These are phyloP conservation scores for Starmerella bombi DNA, from an alignment of 805 yeast species.

Conservation along the genomic window DNA sequence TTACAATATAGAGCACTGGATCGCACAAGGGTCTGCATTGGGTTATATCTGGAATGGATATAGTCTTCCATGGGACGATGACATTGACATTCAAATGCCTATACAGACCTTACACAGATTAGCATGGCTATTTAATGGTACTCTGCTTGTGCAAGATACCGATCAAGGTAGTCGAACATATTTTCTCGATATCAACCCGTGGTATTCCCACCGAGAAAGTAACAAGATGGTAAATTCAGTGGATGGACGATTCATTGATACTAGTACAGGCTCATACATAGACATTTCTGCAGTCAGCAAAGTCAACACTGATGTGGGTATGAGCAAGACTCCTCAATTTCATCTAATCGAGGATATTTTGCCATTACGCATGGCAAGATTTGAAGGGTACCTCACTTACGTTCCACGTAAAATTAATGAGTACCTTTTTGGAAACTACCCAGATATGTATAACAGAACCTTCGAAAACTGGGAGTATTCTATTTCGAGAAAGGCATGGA, in stretches of 20 bases:
- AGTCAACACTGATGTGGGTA: no score
- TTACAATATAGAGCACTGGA: constrained; percentile 35
- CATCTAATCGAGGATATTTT: no score
- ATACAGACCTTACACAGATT: constrained; percentile 35
- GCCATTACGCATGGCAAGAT: neutral
- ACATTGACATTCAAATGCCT: constrained; percentile 40
- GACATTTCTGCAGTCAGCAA: constrained; percentile 46
- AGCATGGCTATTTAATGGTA: constrained; percentile 36
- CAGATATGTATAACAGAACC: neutral
- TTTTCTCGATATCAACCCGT: constrained; percentile 37
- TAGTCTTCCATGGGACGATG: constrained; percentile 41
- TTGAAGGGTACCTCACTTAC: neutral
- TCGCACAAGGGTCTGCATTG: constrained; percentile 37
- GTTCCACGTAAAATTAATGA: neutral
- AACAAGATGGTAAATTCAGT: constrained; percentile 39
- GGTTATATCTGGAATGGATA: constrained; percentile 42
- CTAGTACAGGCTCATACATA: constrained; percentile 44
- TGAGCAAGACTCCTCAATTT: no score
- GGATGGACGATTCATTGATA: constrained; percentile 48
- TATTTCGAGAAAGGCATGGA: neutral
- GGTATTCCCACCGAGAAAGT: constrained; percentile 36
- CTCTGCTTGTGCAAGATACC: constrained; percentile 33
- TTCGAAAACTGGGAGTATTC: neutral
- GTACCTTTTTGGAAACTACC: neutral
- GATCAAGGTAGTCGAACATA: constrained; percentile 32